Evolutionary conservation across 495 filamentous ascomycete species (phyloP).

Genomic region (Sphaerosporella brunnea): DNA sequence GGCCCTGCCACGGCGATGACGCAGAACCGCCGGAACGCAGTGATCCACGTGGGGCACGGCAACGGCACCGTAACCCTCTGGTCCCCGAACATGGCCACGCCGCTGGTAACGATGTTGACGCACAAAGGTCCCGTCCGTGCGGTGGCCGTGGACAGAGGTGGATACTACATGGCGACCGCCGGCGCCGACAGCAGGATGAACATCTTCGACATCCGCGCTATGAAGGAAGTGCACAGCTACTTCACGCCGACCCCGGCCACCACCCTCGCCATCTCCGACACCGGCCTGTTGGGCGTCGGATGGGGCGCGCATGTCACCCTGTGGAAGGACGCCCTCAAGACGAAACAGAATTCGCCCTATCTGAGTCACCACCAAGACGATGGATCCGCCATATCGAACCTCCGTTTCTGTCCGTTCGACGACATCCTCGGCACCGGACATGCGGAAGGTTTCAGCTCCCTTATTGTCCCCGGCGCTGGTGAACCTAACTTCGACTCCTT

Average conservation of each 20-base stretch:
- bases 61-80: slow-evolving; percentile 88
- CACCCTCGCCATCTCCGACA: slow-evolving; percentile 72
- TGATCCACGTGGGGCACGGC: slow-evolving; percentile 78
- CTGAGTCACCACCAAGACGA: slow-evolving; percentile 84
- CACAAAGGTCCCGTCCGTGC: slow-evolving; percentile 84
- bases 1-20: slow-evolving; percentile 68
- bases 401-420: slow-evolving; percentile 88
- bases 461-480: slow-evolving; percentile 81
- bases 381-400: slow-evolving; percentile 62
- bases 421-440: slow-evolving; percentile 77
- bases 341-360: slow-evolving; percentile 67
- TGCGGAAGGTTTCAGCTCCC: slow-evolving; percentile 66
- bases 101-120: slow-evolving; percentile 84
- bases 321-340: slow-evolving; percentile 78
- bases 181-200: slow-evolving; percentile 85
- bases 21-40: slow-evolving; percentile 81
- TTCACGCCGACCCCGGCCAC: slow-evolving; percentile 74
- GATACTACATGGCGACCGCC: slow-evolving; percentile 86
- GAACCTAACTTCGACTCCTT: slow-evolving; percentile 93
- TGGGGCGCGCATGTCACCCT: slow-evolving; percentile 81
- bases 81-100: slow-evolving; percentile 80
- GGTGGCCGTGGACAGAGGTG: slow-evolving; percentile 70
- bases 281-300: slow-evolving; percentile 67
- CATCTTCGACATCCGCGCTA: slow-evolving; percentile 92
- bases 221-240: slow-evolving; percentile 79